Percentiles rank a stretch among this genome's conserved stretches.
These are phyloP conservation scores for Triticum monococcum DNA, from an alignment of 176 grass and related monocot species.

Conservation along the genomic window DNA sequence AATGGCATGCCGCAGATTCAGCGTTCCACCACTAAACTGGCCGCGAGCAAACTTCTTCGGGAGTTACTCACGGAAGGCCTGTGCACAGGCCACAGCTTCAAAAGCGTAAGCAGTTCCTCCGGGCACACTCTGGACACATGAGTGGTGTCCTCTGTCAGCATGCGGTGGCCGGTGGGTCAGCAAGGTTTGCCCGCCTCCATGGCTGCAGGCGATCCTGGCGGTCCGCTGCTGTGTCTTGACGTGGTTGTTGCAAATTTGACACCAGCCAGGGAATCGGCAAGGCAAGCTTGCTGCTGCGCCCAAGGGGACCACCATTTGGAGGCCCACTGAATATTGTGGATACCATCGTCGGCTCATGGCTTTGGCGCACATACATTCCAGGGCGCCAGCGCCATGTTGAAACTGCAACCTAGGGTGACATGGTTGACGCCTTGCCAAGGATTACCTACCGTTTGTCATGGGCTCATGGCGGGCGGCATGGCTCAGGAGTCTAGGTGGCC, in stretches of 20 bases:
- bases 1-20: background rate
- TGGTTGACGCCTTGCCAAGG: background rate
- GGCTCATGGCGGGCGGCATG: background rate
- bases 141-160: background rate
- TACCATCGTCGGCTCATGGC: background rate
- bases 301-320: background rate
- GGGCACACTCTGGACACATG: background rate
- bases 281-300: background rate
- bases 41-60: background rate
- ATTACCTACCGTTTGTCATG: background rate
- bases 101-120: background rate
- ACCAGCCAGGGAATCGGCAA: background rate
- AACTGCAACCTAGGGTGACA: background rate
- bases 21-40: background rate
- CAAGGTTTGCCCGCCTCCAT: background rate
- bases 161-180: too few species aligned
- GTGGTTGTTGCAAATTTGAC: background rate
- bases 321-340: background rate
- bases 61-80: background rate
- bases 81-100: background rate
- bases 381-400: background rate
- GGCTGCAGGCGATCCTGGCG: background rate
- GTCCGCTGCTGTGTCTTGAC: background rate
- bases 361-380: background rate
- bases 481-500: background rate